Conservation (phyloP, 495 filamentous ascomycete species). For the Letharia lupina region DNA sequence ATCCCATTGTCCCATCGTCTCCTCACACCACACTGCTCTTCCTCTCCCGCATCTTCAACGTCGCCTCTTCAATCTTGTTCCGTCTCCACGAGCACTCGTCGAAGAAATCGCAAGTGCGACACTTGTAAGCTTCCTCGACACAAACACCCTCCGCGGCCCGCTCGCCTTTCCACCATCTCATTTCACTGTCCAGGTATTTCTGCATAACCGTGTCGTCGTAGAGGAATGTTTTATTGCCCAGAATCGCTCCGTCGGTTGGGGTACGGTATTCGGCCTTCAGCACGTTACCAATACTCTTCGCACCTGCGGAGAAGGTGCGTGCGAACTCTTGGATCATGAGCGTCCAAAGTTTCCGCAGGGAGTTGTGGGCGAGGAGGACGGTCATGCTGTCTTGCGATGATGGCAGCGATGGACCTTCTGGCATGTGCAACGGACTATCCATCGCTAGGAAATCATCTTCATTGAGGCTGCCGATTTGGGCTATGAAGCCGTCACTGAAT, state of each 20-base stretch:
- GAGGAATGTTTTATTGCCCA: conserved; percentile 61
- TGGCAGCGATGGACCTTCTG: conserved; percentile 5
- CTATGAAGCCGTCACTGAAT: conserved; percentile 76
- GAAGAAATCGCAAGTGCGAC: conserved; percentile 55
- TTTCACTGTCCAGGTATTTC: conserved; percentile 55
- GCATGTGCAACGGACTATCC: conserved; percentile 13
- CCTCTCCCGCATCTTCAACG: conserved; percentile 24
- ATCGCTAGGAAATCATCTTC: conserved; percentile 44
- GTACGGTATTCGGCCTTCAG: conserved; percentile 39
- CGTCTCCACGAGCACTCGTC: conserved; percentile 52
- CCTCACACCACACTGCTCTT: conserved; percentile 21
- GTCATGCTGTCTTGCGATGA: conserved; percentile 43
- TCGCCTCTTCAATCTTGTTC: conserved; percentile 45
- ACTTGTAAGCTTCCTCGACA: conserved; percentile 91
- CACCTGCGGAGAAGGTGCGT: conserved; percentile 46
- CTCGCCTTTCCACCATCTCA: conserved; percentile 85
- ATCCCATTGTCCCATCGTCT: background rate
- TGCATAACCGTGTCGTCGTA: conserved; percentile 57
- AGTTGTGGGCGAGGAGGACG: conserved; percentile 52
- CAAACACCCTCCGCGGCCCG: conserved; percentile 67
- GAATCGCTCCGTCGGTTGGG: conserved; percentile 41
- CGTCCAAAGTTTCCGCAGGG: conserved; percentile 51
- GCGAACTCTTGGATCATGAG: conserved; percentile 55
- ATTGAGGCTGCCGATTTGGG: conserved; percentile 63
- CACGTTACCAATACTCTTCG: conserved; percentile 42